A percentile compares a stretch with the other conserved stretches of the same genome.
These are phyloP conservation scores for Ceraceosorus guamensis DNA, from an alignment of 1,284 basidiomycete genomes.

Conservation along the genomic window DNA sequence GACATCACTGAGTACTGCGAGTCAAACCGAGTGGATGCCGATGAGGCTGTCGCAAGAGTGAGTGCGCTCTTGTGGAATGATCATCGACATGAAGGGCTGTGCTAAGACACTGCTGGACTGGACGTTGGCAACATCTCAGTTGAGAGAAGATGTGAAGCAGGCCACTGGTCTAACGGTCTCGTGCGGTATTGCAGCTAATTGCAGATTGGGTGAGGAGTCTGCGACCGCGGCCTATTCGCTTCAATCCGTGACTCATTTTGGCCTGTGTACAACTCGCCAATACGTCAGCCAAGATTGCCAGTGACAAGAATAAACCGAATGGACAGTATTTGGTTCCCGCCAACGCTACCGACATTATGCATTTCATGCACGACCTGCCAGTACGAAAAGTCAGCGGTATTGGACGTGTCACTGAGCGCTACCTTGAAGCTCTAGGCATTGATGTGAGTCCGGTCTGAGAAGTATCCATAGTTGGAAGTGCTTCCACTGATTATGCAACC, in stretches of 20 bases:
- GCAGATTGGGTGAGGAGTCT: conserved; percentile 41
- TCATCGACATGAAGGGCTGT: too few species aligned
- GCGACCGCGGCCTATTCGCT: neutral
- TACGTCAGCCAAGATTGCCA: conserved; percentile 64
- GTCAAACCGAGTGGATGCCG: conserved; percentile 60
- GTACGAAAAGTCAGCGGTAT: conserved; percentile 45
- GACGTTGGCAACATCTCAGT: conserved; percentile 6
- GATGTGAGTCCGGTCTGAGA: neutral
- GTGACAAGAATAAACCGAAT: conserved; percentile 59
- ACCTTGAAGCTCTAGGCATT: conserved; percentile 35
- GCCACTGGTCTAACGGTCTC: conserved; percentile 69
- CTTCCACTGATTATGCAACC: too few species aligned
- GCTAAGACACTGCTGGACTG: too few species aligned
- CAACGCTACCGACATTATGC: conserved; percentile 25
- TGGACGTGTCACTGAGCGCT: conserved; percentile 42
- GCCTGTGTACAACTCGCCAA: conserved; percentile 51
- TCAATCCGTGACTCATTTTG: neutral
- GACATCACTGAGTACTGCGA: conserved; percentile 68
- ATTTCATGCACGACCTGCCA: conserved; percentile 36
- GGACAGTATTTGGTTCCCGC: conserved; percentile 35
- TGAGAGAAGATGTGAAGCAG: conserved; percentile 24
- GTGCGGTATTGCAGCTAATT: conserved; percentile 57
- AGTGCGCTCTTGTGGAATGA: too few species aligned
- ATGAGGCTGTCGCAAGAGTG: conserved; percentile 61
- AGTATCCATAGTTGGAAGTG: too few species aligned